These are phyloP conservation scores for Apiosordaria backusii DNA, from an alignment of 495 filamentous ascomycete species.

Conservation along the genomic window DNA sequence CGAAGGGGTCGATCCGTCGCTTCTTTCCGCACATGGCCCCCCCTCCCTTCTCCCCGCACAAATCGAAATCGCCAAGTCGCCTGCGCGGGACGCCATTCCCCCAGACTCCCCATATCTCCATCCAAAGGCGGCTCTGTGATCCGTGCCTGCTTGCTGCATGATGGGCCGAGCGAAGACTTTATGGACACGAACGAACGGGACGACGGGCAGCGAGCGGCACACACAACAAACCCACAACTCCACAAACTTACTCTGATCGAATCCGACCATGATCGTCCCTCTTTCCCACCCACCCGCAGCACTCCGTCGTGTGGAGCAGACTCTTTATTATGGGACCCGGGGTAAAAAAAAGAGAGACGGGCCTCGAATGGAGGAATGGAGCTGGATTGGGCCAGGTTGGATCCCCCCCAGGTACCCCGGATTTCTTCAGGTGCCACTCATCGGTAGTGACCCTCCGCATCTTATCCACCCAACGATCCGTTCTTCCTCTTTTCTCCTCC, in stretches of 20 bases:
- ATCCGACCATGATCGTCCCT: background rate
- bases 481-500: background rate
- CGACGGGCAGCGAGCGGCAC: background rate
- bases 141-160: background rate
- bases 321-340: constrained; percentile 5
- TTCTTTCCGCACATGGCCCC: background rate
- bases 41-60: background rate
- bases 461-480: background rate
- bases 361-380: constrained; percentile 4
- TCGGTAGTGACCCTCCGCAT: background rate
- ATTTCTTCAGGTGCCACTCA: background rate
- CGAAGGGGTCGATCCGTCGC: background rate
- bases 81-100: background rate
- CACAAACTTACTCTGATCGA: background rate
- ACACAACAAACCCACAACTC: background rate
- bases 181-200: background rate
- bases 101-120: background rate
- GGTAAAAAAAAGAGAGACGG: background rate
- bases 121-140: background rate
- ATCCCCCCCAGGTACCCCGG: background rate
- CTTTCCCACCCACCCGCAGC: background rate
- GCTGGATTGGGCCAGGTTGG: background rate
- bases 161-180: background rate
- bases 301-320: background rate
- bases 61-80: background rate